phyloP scores from a whole-genome alignment of 2,329 filamentous ascomycete genomes.

The Chrysoporthe deuterocubensis region DNA sequence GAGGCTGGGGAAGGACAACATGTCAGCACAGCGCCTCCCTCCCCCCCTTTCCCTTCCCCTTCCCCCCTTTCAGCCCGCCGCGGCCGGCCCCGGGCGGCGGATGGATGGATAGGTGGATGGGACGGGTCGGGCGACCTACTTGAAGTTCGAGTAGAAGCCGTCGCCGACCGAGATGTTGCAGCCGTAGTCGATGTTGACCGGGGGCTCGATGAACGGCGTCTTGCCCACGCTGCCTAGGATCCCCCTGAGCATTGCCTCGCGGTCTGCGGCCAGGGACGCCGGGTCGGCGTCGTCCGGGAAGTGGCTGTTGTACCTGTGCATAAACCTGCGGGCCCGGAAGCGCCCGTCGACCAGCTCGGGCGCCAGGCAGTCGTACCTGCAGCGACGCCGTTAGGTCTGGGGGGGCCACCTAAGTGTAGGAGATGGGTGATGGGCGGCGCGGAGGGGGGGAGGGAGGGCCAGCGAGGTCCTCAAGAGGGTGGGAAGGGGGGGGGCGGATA shows the following conservation, averaged over 20 bases:
- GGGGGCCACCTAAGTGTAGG: conserved; percentile 1
- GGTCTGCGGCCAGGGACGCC: conserved; percentile 43
- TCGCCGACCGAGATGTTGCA: conserved; percentile 66
- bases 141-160: conserved; percentile 67
- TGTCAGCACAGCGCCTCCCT: neutral
- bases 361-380: conserved; percentile 54
- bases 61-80: neutral
- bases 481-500: no score
- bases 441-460: neutral
- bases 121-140: conserved; percentile 35
- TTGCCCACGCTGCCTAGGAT: conserved; percentile 56
- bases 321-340: conserved; percentile 57
- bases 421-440: neutral
- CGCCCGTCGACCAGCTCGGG: conserved; percentile 55
- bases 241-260: conserved; percentile 51
- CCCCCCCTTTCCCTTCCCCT: no score
- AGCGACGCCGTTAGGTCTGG: neutral
- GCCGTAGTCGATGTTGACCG: conserved; percentile 67
- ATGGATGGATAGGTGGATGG: neutral
- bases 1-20: conserved; percentile 34
- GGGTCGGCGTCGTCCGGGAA: conserved; percentile 53
- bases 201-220: conserved; percentile 62
- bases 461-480: no score
- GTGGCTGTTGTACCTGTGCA: conserved; percentile 62
- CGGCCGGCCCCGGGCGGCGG: no score